phyloP scores from a whole-genome alignment of 495 filamentous ascomycete species.

The Penicillium cataractarum region DNA sequence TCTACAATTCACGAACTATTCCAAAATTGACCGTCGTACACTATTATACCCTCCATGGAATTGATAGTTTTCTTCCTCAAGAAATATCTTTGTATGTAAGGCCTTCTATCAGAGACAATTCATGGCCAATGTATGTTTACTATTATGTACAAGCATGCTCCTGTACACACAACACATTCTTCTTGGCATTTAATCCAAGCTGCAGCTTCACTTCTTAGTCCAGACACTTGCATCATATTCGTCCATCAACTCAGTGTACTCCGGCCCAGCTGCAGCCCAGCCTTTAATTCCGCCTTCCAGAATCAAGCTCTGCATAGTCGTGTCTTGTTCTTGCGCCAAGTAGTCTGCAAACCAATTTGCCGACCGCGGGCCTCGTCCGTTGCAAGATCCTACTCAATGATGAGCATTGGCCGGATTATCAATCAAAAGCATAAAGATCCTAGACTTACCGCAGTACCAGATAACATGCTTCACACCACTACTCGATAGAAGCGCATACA shows the following conservation, averaged over 20 bases:
- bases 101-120: neutral
- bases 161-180: neutral
- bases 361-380: conserved; percentile 62
- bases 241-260: conserved; percentile 60
- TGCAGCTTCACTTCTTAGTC: conserved; percentile 27
- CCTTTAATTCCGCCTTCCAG: conserved; percentile 66
- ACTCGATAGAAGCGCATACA: conserved; percentile 57
- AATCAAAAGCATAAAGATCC: conserved; percentile 8
- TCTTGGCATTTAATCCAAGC: neutral
- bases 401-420: neutral
- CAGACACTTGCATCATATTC: conserved; percentile 59
- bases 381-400: conserved; percentile 58
- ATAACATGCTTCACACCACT: conserved; percentile 57
- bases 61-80: neutral
- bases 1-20: neutral
- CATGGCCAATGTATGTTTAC: neutral
- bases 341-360: conserved; percentile 71
- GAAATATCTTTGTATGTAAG: neutral
- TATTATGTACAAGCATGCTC: neutral
- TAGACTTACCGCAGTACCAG: conserved; percentile 69
- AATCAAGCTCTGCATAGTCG: conserved; percentile 55
- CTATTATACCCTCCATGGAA: neutral
- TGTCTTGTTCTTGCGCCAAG: conserved; percentile 49
- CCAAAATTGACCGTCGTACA: neutral
- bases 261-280: conserved; percentile 61